These are phyloP conservation scores for Helenozyma rhizophorensis DNA, from an alignment of 805 yeast species.

Conservation along the genomic window DNA sequence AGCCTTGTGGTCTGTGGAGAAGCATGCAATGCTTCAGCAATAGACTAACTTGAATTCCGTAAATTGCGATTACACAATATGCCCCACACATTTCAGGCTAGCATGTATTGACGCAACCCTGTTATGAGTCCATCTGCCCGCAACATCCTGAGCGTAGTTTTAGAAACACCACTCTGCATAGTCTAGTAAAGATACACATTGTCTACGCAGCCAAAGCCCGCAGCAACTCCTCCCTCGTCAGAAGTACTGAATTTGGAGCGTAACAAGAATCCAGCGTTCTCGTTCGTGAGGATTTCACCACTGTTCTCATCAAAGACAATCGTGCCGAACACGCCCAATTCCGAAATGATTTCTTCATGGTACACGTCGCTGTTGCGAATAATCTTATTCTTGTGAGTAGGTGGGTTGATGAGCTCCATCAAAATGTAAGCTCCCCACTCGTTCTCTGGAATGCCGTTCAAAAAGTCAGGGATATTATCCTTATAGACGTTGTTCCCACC, in stretches of 20 bases:
- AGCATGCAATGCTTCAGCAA: conserved; percentile 14
- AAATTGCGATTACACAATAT: background rate
- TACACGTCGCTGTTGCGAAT: conserved; percentile 60
- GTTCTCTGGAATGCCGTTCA: conserved; percentile 52
- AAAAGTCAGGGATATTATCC: conserved; percentile 73
- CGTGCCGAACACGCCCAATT: conserved; percentile 87
- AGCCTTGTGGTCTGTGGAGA: conserved; percentile 58
- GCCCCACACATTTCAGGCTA: no score
- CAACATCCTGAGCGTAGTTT: no score
- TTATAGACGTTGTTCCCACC: conserved; percentile 96
- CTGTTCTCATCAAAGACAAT: conserved; percentile 64
- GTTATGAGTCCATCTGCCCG: no score
- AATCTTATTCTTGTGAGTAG: conserved; percentile 62
- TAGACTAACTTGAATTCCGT: background rate
- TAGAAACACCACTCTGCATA: background rate
- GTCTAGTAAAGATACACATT: conserved; percentile 56
- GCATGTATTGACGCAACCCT: no score
- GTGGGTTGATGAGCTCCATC: conserved; percentile 90
- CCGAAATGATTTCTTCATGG: conserved; percentile 79
- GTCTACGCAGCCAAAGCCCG: conserved; percentile 97
- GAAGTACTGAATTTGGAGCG: conserved; percentile 76
- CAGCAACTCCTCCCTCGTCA: conserved; percentile 98
- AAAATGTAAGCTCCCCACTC: conserved; percentile 90
- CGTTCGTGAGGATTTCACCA: conserved; percentile 57
- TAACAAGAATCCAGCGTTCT: conserved; percentile 76